A percentile compares a stretch with the other conserved stretches of the same genome.
Conservation (phyloP, 2,329 filamentous ascomycete genomes). For the Raffaelea ambrosiae region DNA sequence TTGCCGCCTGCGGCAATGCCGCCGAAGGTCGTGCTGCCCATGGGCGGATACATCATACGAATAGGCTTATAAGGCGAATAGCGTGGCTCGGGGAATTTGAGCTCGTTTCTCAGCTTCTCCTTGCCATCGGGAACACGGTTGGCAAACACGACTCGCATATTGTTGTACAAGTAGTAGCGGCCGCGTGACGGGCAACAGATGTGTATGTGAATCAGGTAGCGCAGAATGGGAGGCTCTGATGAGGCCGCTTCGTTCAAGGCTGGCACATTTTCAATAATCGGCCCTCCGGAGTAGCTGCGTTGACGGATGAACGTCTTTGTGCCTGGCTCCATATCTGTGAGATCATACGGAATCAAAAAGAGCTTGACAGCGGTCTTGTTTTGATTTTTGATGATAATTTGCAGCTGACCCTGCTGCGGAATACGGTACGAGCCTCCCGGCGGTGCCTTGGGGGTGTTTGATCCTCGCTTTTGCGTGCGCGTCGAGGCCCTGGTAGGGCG, state of each 20-base stretch:
- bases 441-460: constrained; percentile 53
- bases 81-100: constrained; percentile 77
- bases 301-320: constrained; percentile 96
- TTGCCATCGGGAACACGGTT: constrained; percentile 94
- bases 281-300: constrained; percentile 81
- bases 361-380: constrained; percentile 98
- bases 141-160: constrained; percentile 88
- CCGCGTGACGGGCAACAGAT: constrained; percentile 82
- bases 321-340: constrained; percentile 84
- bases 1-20: constrained; percentile 11
- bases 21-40: not conserved
- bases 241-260: constrained; percentile 17
- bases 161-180: constrained; percentile 84
- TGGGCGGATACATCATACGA: constrained; percentile 37
- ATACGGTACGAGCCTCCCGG: constrained; percentile 90
- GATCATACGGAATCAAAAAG: constrained; percentile 87
- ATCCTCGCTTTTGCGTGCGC: constrained; percentile 39
- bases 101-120: constrained; percentile 83
- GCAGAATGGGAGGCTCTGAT: constrained; percentile 59
- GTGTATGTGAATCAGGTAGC: constrained; percentile 87
- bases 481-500: not conserved
- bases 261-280: constrained; percentile 59
- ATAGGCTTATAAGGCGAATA: constrained; percentile 76
- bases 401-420: constrained; percentile 84
- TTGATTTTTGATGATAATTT: constrained; percentile 96